Base-by-base conservation (phyloP, 2,329 filamentous ascomycete species). In the Ceratocystis albifundus region DNA sequence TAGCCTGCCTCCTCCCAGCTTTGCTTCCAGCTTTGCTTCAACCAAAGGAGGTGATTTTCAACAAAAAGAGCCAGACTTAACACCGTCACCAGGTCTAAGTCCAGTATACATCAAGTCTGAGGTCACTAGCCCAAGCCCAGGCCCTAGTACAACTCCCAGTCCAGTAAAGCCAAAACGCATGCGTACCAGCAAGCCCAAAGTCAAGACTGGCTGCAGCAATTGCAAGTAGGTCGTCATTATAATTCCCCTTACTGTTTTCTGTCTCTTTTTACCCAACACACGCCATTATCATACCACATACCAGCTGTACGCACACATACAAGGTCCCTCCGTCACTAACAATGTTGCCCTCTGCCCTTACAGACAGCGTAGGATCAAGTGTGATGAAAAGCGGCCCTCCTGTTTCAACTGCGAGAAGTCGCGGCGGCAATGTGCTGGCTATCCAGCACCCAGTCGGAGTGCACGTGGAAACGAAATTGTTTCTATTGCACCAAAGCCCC, bases 121-220 rank as follows among this genome's bases (percentile, higher is more conserved):
- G 36, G 36, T 41, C 36, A 17, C 15, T 25, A 25, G 20, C 12
- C 20, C 53, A 15, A 57, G 22, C 12, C 30, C 53, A 28, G 53
- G 22, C 53, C 30, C 53, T 5, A 28, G 22, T 25, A 28, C 53
- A 30, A 10, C 53, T 30, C 20, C 53, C 20, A 3, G 4, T 17
- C 53, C 22, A 25, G 25, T 25, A 20, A 64, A 53, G 22, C 66
- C 72, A 45, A 82, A 78, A 71, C 77, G 80, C 64, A 76, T 76
- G 15, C 77, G 82, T 65, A 80, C 77, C 32, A 84, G 82, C 72
- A 81, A 78, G 69, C 81, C 82, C 15, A 86, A 87, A 72, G 84
- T 86, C 69, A 86, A 85, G 76, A 87, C 84, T 0, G 84, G 84
- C 50, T 87, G 85, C 74, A 79, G 78, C 71, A 85, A 83, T 73